These are phyloP conservation scores for Tuber borchii DNA, from an alignment of 495 filamentous ascomycete species.

Conservation along the genomic window DNA sequence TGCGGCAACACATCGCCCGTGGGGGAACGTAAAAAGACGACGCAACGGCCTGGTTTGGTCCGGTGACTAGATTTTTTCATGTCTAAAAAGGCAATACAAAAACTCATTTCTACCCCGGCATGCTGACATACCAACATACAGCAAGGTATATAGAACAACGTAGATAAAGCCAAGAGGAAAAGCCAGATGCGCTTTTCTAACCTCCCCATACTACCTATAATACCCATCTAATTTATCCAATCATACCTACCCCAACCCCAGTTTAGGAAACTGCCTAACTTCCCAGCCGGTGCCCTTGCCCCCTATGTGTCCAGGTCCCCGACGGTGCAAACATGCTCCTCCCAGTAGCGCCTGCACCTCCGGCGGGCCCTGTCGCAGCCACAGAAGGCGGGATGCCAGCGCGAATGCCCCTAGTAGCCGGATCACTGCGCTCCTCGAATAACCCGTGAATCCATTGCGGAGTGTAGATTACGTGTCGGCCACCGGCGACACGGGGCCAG, in stretches of 20 bases:
- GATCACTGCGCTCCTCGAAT: conserved; percentile 26
- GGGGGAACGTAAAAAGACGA: neutral
- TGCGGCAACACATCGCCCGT: neutral
- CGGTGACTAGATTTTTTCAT: neutral
- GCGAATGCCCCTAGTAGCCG: conserved; percentile 13
- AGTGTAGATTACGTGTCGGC: conserved; percentile 28
- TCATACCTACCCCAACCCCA: neutral
- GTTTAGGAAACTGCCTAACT: conserved; percentile 19
- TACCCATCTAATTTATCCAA: neutral
- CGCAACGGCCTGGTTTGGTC: neutral
- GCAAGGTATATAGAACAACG: neutral
- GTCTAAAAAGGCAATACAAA: neutral
- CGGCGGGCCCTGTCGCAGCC: conserved; percentile 24
- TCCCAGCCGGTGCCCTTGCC: conserved; percentile 37
- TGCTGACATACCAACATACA: neutral
- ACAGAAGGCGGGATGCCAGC: conserved; percentile 22
- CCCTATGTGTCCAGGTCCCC: conserved; percentile 34
- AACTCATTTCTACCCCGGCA: neutral
- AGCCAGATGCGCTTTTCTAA: neutral
- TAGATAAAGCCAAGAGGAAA: neutral
- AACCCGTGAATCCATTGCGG: conserved; percentile 32
- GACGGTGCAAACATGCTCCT: conserved; percentile 29
- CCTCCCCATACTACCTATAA: neutral
- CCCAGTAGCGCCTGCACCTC: conserved; percentile 21
- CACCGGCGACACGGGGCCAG: conserved; percentile 36